Evolutionary conservation across 1,284 basidiomycete species (phyloP), one percentile per base, ranked within the genome.

Genomic region (Wallemia ichthyophaga): DNA sequence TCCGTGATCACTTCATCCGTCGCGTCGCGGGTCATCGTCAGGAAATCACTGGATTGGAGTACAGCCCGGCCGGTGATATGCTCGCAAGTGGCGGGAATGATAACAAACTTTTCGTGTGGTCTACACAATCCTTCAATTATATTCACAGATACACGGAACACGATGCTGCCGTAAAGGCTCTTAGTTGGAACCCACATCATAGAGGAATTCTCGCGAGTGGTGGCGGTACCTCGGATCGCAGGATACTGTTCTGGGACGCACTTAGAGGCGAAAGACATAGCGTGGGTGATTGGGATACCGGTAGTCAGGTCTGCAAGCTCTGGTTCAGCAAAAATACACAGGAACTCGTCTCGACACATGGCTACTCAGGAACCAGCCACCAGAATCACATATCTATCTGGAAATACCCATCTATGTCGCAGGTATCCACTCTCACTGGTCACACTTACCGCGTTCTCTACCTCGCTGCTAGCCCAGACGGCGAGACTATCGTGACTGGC

Each of bases 381-480:
- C 89, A 95, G 69, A 96, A 98, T 70, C 92, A 98, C 70, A 92
- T 98, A 60, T 91, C 88, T 67, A 85, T 98, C 63, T 98, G 92
- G 92, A 83, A 84, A 67, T 96, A 96, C 70, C 94, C 92, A 0
- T 81, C 81, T 9, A 75, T 92, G 69, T 81, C 83, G 61, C 89
- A 89, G 76, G 86, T 96, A 7, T 91, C 91, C 0, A 88, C 87
- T 2, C 74, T 98, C 15, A 86, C 85, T 0, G 94, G 94, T 2
- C 92, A 98, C 69, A 88, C 88, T 0, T 85, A 83, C 66, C 83
- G 87, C 62, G 92, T 98, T 26, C 74, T 96, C 31, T 96, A 95
- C 69, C 80, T 96, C 25, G 89, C 91, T 2, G 92, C 94, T 88
- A 87, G 82, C 65, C 91, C 91, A 0, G 86, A 91, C 63, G 91